A percentile compares a stretch with the other conserved stretches of the same genome.
Conservation (phyloP, 768 basidiomycete genomes). For the Amanita exitialis region DNA sequence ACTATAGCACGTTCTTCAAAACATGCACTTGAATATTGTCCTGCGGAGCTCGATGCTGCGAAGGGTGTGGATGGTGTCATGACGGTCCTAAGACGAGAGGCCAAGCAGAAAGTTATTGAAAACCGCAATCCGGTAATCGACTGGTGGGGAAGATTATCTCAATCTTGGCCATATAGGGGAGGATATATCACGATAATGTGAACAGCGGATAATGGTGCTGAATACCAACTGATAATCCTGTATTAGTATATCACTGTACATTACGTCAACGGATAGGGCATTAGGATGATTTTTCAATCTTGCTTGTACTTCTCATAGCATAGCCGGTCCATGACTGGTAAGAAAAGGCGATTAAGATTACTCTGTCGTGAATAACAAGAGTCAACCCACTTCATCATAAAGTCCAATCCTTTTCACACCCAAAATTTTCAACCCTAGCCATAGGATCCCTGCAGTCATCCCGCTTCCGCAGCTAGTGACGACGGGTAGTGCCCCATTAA, state of each 20-base stretch:
- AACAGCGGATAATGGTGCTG: not conserved
- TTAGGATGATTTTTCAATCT: conserved; percentile 43
- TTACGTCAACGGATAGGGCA: conserved; percentile 3
- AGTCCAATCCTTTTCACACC: conserved; percentile 54
- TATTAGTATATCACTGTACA: conserved; percentile 6
- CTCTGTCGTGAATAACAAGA: conserved; percentile 7
- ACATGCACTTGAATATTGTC: not conserved
- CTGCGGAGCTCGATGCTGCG: conserved; percentile 2
- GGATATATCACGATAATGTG: conserved; percentile 1
- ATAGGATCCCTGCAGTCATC: conserved; percentile 94
- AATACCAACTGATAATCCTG: conserved; percentile 1
- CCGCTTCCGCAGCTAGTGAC: conserved; percentile 88
- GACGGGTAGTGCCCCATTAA: conserved; percentile 50
- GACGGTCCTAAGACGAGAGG: conserved; percentile 6
- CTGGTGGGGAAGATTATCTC: conserved; percentile 2
- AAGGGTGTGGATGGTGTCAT: conserved; percentile 8
- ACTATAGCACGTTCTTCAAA: conserved; percentile 4
- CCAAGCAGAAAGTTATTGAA: not conserved
- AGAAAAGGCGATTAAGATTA: not conserved
- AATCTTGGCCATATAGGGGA: not conserved
- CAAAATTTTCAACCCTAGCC: conserved; percentile 80
- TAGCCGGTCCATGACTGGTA: conserved; percentile 92
- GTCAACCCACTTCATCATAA: conserved; percentile 80
- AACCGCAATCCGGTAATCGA: not conserved
- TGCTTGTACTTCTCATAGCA: conserved; percentile 64